Conservation (phyloP, 371 early-diverging fungal genomes). For the Haplosporangium sp. region DNA sequence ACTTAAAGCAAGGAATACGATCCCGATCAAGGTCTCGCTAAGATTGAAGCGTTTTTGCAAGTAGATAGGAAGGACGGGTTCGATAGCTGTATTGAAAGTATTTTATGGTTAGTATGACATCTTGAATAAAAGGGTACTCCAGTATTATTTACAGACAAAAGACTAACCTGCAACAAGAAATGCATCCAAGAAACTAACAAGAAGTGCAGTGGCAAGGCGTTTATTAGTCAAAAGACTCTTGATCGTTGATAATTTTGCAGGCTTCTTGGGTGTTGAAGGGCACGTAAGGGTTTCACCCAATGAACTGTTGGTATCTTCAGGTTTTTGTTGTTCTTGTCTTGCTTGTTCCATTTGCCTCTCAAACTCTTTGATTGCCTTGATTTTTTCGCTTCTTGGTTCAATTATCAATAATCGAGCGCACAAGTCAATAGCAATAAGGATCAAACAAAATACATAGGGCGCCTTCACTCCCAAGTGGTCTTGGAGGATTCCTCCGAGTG, state of each 20-base stretch:
- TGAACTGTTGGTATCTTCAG: not conserved
- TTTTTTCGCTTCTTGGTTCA: conserved; percentile 57
- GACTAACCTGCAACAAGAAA: conserved; percentile 40
- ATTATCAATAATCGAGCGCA: conserved; percentile 65
- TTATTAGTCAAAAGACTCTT: conserved; percentile 19
- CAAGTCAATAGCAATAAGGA: conserved; percentile 71
- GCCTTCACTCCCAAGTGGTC: conserved; percentile 72
- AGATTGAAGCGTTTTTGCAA: conserved; percentile 62
- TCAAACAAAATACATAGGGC: conserved; percentile 80
- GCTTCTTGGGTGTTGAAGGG: not conserved
- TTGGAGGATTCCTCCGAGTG: conserved; percentile 59
- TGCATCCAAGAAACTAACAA: conserved; percentile 40
- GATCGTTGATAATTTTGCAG: conserved; percentile 10
- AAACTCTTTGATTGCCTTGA: conserved; percentile 28
- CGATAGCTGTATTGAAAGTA: conserved; percentile 17
- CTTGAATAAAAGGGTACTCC: no score
- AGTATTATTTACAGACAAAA: not conserved
- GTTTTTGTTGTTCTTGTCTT: not conserved
- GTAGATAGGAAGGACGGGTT: conserved; percentile 67
- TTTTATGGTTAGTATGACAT: no score
- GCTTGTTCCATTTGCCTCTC: conserved; percentile 21
- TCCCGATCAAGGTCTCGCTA: conserved; percentile 63
- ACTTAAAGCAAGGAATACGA: conserved; percentile 63
- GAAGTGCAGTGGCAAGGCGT: conserved; percentile 31
- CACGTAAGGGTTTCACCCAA: not conserved